Evolutionary conservation across 23 red algal genomes (phyloP), one percentile per base, ranked within the genome.

Genomic region (Gracilaria domingensis): DNA sequence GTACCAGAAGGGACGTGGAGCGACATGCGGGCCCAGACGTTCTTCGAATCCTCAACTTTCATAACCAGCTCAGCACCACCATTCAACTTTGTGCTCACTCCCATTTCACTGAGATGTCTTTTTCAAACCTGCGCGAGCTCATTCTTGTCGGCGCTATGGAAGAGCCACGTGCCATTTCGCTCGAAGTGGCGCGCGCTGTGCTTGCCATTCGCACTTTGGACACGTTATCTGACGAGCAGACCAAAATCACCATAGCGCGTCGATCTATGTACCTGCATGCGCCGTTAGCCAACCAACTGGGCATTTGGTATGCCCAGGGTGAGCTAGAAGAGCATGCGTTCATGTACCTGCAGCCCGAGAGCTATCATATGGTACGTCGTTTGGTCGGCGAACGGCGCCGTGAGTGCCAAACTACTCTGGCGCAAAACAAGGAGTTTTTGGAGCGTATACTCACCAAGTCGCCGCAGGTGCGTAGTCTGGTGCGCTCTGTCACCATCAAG

Each of bases 281-380:
- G 36, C 96, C 96, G 58, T 64, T 95, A 28, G 96, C 96, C 0
- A 91, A 95, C 66, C 86, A 90, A 60, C 59, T 98, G 37, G 96
- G 96, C 66, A 95, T 98, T 1, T 98, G 81, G 84, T 84, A 61
- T 58, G 79, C 95, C 8, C 96, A 98, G 66, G 66, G 80, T 25
- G 96, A 98, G 88, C 77, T 98, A 4, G 96, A 98, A 73, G 96
- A 98, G 81, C 74, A 89, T 13, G 92, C 86, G 0, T 98, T 98
- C 71, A 83, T 91, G 86, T 55, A 86, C 26, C 77, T 98, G 12
- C 75, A 95, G 59, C 96, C 96, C 24, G 86, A 83, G 50, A 84
- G 92, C 54, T 91, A 79, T 60, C 87, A 83, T 24, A 76, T 39
- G 48, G 64, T 98, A 9, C 90, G 88, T 9, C 77, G 51, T 21